Conservation (phyloP, 169 alveolate species). For the Plasmodium inui region DNA sequence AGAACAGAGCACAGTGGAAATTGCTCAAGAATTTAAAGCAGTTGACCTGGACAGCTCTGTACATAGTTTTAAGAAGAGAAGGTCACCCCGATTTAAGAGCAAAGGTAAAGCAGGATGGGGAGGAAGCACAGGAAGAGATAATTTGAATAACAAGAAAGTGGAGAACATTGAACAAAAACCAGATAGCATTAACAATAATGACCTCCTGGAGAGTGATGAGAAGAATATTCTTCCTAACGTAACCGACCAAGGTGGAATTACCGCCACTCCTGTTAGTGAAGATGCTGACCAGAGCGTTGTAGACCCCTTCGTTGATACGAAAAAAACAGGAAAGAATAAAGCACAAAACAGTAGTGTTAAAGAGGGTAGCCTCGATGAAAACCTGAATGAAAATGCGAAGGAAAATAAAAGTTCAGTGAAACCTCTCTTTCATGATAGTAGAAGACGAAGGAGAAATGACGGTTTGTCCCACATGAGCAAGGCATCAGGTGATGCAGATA, state of each 20-base stretch:
- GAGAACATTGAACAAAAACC: background rate
- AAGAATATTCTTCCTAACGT: background rate
- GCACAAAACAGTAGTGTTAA: background rate
- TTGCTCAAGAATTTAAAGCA: background rate
- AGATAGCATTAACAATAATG: background rate
- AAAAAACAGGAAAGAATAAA: conserved; percentile 39
- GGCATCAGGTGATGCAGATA: background rate
- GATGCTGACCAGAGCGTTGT: background rate
- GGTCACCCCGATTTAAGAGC: background rate
- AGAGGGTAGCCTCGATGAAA: background rate
- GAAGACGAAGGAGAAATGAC: background rate
- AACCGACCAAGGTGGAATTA: background rate
- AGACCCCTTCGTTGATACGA: conserved; percentile 5
- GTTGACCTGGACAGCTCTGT: background rate
- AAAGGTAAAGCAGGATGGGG: background rate
- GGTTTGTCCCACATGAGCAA: background rate
- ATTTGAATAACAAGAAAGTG: background rate
- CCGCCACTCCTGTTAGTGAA: background rate
- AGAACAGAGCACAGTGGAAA: background rate
- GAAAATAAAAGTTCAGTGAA: background rate
- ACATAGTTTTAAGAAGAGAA: background rate
- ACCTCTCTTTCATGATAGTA: background rate
- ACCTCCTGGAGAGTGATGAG: background rate
- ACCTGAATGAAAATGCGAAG: background rate
- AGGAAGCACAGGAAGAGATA: background rate